These are phyloP conservation scores for Colletotrichum kahawae DNA, from an alignment of 2,329 filamentous ascomycete genomes.

Conservation along the genomic window DNA sequence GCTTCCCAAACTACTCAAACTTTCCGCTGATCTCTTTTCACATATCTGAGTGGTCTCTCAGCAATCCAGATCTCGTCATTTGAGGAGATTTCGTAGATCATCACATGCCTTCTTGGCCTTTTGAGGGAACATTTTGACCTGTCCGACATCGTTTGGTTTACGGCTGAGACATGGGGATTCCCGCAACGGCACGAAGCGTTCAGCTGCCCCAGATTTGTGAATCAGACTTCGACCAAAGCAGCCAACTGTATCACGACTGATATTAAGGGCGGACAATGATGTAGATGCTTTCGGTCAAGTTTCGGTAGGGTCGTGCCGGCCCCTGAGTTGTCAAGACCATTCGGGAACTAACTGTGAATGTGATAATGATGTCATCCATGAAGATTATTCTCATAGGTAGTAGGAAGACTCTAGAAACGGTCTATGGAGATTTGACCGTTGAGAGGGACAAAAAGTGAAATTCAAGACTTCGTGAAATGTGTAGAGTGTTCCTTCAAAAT, in stretches of 20 bases:
- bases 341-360: not conserved
- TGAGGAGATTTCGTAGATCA: not conserved
- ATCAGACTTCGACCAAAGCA: not conserved
- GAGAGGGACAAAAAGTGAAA: not conserved
- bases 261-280: not conserved
- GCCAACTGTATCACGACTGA: not conserved
- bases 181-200: not conserved
- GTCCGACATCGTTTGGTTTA: not conserved
- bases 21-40: not conserved
- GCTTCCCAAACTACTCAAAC: not conserved
- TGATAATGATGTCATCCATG: not conserved
- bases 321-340: accelerated
- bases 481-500: not conserved
- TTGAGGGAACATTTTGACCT: not conserved
- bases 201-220: not conserved
- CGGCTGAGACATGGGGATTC: not conserved
- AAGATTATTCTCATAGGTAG: accelerated
- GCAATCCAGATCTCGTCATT: not conserved
- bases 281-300: not conserved
- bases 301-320: not conserved
- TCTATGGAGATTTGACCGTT: not conserved
- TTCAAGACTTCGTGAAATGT: not conserved
- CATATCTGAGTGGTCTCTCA: not conserved
- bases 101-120: not conserved
- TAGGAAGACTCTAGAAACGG: not conserved